Evolutionary conservation across 2,329 filamentous ascomycete genomes (phyloP).

Genomic region (Colletotrichum acutatum): DNA sequence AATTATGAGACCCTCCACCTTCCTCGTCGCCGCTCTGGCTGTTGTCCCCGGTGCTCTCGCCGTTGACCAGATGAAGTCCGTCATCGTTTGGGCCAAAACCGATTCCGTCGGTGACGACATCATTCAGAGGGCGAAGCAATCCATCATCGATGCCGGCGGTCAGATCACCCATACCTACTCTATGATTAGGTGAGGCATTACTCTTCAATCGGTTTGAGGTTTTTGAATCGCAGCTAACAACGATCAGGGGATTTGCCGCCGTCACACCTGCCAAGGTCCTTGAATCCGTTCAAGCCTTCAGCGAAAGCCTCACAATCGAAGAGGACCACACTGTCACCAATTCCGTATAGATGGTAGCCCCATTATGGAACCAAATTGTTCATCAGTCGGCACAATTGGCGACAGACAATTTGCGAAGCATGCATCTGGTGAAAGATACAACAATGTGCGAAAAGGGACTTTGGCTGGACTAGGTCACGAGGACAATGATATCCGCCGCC

Average conservation of each 20-base stretch:
- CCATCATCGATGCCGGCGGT: slow-evolving; percentile 76
- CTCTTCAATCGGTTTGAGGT: too few species aligned
- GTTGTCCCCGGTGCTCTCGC: slow-evolving; percentile 68
- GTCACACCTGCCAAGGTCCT: slow-evolving; percentile 77
- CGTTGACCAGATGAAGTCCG: slow-evolving; percentile 75
- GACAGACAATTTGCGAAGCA: slow-evolving; percentile 8
- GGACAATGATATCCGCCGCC: slow-evolving; percentile 32
- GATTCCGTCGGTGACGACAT: slow-evolving; percentile 73
- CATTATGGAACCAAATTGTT: neutral
- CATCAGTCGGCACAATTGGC: neutral
- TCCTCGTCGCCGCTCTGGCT: slow-evolving; percentile 66
- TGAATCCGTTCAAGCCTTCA: slow-evolving; percentile 71
- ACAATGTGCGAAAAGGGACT: slow-evolving; percentile 17
- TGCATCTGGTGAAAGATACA: slow-evolving; percentile 9
- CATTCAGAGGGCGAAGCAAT: slow-evolving; percentile 76
- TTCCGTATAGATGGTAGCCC: neutral
- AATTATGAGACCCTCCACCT: slow-evolving; percentile 72
- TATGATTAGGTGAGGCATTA: slow-evolving; percentile 70
- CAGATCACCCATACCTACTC: slow-evolving; percentile 82
- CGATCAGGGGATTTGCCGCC: slow-evolving; percentile 78
- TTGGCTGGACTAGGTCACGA: slow-evolving; percentile 35
- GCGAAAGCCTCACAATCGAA: slow-evolving; percentile 69
- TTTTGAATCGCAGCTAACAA: slow-evolving; percentile 40
- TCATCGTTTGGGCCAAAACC: slow-evolving; percentile 82
- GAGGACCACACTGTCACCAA: slow-evolving; percentile 76